Percentiles rank a stretch among this genome's conserved stretches.
Evolutionary conservation across 345 rosid genomes (phyloP).

Genomic region (Gossypium sturtianum): DNA sequence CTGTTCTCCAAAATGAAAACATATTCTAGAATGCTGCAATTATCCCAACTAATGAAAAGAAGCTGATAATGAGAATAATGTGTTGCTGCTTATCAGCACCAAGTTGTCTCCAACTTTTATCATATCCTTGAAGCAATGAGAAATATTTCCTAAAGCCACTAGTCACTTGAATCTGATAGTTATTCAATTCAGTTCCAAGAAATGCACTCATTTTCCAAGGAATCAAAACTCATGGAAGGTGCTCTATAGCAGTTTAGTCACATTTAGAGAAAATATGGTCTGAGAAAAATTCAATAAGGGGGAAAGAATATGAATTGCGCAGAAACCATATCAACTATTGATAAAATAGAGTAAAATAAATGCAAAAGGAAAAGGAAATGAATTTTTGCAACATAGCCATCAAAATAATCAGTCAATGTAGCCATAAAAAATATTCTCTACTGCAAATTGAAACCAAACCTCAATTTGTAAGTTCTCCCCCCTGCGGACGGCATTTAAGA

Average conservation of each 20-base stretch:
- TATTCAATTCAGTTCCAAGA: neutral
- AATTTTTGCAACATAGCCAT: neutral
- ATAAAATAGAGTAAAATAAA: neutral
- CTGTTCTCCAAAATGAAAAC: neutral
- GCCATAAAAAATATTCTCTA: neutral
- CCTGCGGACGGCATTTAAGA: slow-evolving; percentile 66
- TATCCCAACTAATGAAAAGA: neutral
- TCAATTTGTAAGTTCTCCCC: slow-evolving; percentile 26
- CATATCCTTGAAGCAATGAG: neutral
- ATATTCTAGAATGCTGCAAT: neutral
- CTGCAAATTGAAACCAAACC: slow-evolving; percentile 37
- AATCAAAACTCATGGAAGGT: neutral
- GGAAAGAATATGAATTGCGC: neutral
- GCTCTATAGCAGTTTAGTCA: neutral
- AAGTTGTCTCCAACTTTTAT: neutral
- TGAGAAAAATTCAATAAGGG: neutral
- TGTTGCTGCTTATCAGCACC: neutral
- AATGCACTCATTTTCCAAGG: neutral
- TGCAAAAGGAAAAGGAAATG: neutral
- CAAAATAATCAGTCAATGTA: neutral
- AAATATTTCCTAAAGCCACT: neutral
- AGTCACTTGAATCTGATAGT: neutral
- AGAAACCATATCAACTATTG: neutral
- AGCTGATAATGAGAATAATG: neutral
- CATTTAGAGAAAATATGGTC: neutral